A percentile compares a stretch with the other conserved stretches of the same genome.
Evolutionary conservation across 2,329 filamentous ascomycete genomes (phyloP).

Genomic region (Didymella exigua): DNA sequence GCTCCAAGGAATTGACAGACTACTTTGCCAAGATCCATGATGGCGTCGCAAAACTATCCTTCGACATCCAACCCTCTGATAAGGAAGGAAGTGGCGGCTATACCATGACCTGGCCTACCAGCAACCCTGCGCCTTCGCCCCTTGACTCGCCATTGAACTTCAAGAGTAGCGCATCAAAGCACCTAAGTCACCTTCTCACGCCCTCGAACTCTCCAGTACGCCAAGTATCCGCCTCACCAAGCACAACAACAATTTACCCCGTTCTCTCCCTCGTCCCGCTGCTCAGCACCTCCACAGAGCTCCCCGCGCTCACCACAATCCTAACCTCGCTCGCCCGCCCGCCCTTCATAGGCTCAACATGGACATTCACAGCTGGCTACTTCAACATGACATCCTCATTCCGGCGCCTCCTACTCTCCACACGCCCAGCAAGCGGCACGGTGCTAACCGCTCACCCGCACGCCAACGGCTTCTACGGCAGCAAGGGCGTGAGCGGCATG

Average conservation of each 20-base stretch:
- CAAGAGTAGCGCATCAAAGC: constrained; percentile 68
- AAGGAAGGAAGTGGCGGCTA: constrained; percentile 58
- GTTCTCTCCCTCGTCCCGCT: constrained; percentile 88
- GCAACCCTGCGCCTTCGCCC: constrained; percentile 77
- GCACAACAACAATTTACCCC: constrained; percentile 73
- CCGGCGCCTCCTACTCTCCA: constrained; percentile 77
- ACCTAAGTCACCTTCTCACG: constrained; percentile 70
- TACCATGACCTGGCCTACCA: constrained; percentile 71
- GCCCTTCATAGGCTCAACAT: constrained; percentile 71
- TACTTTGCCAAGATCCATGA: constrained; percentile 82
- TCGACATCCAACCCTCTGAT: constrained; percentile 70
- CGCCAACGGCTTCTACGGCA: constrained; percentile 94
- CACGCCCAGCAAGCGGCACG: constrained; percentile 71
- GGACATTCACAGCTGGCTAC: constrained; percentile 98
- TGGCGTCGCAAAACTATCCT: constrained; percentile 80
- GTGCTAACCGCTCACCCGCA: constrained; percentile 91
- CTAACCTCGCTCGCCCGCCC: constrained; percentile 72
- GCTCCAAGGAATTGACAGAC: constrained; percentile 75
- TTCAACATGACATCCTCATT: constrained; percentile 94
- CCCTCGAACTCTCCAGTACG: constrained; percentile 48
- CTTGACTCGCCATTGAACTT: constrained; percentile 73
- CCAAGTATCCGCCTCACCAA: constrained; percentile 31
- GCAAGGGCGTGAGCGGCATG: constrained; percentile 85
- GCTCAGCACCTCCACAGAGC: constrained; percentile 85
- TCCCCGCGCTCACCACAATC: constrained; percentile 77